Evolutionary conservation across 352 stramenopile species (phyloP), one percentile per base, ranked within the genome.

Genomic region (Pythium folliculosum): DNA sequence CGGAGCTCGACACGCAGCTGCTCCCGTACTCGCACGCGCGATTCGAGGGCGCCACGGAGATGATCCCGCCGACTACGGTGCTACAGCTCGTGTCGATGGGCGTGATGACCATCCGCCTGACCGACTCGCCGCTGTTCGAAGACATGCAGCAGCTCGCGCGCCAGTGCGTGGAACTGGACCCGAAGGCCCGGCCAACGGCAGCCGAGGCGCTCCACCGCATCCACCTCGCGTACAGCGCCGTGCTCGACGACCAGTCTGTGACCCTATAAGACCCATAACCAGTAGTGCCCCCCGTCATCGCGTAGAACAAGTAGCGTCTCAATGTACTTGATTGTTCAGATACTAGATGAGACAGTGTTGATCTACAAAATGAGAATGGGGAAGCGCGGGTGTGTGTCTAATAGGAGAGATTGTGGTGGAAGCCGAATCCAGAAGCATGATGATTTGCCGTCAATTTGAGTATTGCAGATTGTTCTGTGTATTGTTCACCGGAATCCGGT

Each of bases 121-220:
- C 51, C 5, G 56, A 38, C 59, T 57, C 37, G n/a, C 49, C 45
- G 62, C 61, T 6, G 1, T 60, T 37, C 7, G 40, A 57, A 4
- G 67, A 65, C 7, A 57, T 84, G 21, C 72, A 73, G 62, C 52
- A 60, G 25, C 65, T 90, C 21, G 81, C 65, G n/a, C 72, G 69
- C 37, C 44, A 72, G 52, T 90, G 81, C 66, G 70, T 88, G 27
- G 67, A 67, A 9, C 45, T 82, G 25, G 71, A 90, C 49, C 77
- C 81, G 53, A 67, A 58, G 9, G 54, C 72, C 25, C 78, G 81
- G 10, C 81, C 81, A 21, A 76, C 78, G 53, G 76, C 76, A 47
- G 66, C 64, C 13, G 67, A 85, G 30, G 68, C 79, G 44, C 75
- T 75, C 22, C 60, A 77, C 57, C 60, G 73, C 17, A 53, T 89